Evolutionary conservation across 192 early-diverging fungal genomes (phyloP).

Genomic region (Phlyctochytrium arcticum): DNA sequence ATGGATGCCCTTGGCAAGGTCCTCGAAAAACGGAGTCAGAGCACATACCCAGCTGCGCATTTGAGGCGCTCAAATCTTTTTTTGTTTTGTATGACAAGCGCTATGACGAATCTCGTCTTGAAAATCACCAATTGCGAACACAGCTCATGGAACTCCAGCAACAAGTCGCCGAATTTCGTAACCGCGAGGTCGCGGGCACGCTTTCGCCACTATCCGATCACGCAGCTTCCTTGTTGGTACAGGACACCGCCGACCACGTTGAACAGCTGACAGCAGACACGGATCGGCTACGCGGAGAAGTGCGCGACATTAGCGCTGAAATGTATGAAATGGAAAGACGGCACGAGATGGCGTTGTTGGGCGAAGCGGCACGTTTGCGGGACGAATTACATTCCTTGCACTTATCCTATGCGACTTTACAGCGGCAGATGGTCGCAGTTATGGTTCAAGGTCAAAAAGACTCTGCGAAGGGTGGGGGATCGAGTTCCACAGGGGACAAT

Average conservation of each 20-base stretch:
- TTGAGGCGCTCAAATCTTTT: slow-evolving; percentile 57
- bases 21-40: slow-evolving; percentile 28
- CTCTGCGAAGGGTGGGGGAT: no score
- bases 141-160: slow-evolving; percentile 3
- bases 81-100: slow-evolving; percentile 42
- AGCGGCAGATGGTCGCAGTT: no score
- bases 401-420: slow-evolving; percentile 60
- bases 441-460: no score
- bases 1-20: slow-evolving; percentile 65
- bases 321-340: slow-evolving; percentile 58
- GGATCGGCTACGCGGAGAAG: slow-evolving; percentile 33
- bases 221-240: neutral
- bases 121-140: slow-evolving; percentile 40
- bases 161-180: slow-evolving; percentile 10
- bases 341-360: slow-evolving; percentile 67
- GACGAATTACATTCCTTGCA: slow-evolving; percentile 67
- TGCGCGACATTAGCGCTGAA: slow-evolving; percentile 53
- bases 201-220: neutral
- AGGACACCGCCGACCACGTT: neutral
- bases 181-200: neutral
- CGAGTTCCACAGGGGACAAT: no score
- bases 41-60: slow-evolving; percentile 53
- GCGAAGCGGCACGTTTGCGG: slow-evolving; percentile 58
- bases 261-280: slow-evolving; percentile 4
- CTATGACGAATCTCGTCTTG: slow-evolving; percentile 36